Conservation (phyloP, 495 filamentous ascomycete genomes). For the Penicillium diatomitis region DNA sequence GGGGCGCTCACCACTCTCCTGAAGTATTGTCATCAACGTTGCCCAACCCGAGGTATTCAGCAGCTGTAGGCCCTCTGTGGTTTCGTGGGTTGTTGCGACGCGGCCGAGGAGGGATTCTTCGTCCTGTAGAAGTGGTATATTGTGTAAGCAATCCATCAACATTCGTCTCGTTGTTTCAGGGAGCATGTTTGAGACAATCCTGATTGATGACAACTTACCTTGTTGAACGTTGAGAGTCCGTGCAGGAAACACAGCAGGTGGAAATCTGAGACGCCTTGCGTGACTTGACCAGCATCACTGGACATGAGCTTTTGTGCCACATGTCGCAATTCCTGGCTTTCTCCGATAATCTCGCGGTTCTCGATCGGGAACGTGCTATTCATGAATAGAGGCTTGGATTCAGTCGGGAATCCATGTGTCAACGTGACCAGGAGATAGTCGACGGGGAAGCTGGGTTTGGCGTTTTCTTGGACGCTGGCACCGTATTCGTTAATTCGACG, state of each 20-base stretch:
- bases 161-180: too few species aligned
- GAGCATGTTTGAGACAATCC: too few species aligned
- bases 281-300: constrained; percentile 51
- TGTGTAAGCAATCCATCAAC: too few species aligned
- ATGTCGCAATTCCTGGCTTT: constrained; percentile 63
- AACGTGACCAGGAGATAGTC: constrained; percentile 94
- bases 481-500: constrained; percentile 94
- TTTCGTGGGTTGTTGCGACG: constrained; percentile 68
- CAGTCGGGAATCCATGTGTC: constrained; percentile 89
- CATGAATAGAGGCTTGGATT: constrained; percentile 64
- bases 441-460: constrained; percentile 90
- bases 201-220: constrained; percentile 46
- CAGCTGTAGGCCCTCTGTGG: constrained; percentile 69
- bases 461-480: constrained; percentile 90
- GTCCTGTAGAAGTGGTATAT: constrained; percentile 45
- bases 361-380: constrained; percentile 71
- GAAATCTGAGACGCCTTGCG: constrained; percentile 76
- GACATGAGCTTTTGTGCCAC: constrained; percentile 55
- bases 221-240: constrained; percentile 66
- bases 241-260: constrained; percentile 86
- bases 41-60: constrained; percentile 83
- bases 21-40: constrained; percentile 82
- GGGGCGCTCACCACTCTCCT: constrained; percentile 93
- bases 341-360: constrained; percentile 77
- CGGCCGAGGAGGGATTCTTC: constrained; percentile 82